Evolutionary conservation across 2,329 filamentous ascomycete species (phyloP), one percentile per base, ranked within the genome.

Genomic region (Microcyclospora tardicrescens): DNA sequence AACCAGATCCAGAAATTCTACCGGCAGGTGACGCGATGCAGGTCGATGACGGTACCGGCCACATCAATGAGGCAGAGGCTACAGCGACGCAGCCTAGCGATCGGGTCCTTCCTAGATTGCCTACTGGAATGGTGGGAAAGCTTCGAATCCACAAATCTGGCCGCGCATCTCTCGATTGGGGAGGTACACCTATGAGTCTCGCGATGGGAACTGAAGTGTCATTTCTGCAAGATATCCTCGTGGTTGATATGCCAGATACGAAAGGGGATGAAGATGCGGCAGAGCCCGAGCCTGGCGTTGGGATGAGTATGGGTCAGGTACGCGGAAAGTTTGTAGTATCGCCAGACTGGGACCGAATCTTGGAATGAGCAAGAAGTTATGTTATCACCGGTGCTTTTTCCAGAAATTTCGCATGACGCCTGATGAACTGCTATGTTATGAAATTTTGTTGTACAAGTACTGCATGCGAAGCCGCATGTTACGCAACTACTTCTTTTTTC

Each of bases 271-370:
- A 38, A 16, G 45, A 40, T 13, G 39, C 41, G 27, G 34, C 36
- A 40, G 40, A 44, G 36, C 40, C 44, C 9, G 46, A 47, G 16
- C 41, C 37, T 2, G 66, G 65, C 1, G 61, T 63, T 40, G 66
- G 69, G 29, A 69, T 68, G 57, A 68, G 68, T 2, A 71, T 79
- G 62, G 76, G 75, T 8, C 68, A 75, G 49, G 64, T 79, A n/a
- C 73, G 70, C 55, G 73, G 72, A 38, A 79, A 77, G 57, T 77
- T 79, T 52, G 72, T 79, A 2, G 69, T 78, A 28, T 71, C 66
- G 36, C 76, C 76, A 11, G 67, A 79, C 52, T 78, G 73, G 71
- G 63, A 64, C 8, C 19, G 19, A 24, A 24, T 24, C 8, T 8
- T 24, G 8, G 19, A 24, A 24, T 24, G 19, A 24, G 19, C 19